These are phyloP conservation scores for Fusarium sp. DNA, from an alignment of 2,329 filamentous ascomycete species.

Conservation along the genomic window DNA sequence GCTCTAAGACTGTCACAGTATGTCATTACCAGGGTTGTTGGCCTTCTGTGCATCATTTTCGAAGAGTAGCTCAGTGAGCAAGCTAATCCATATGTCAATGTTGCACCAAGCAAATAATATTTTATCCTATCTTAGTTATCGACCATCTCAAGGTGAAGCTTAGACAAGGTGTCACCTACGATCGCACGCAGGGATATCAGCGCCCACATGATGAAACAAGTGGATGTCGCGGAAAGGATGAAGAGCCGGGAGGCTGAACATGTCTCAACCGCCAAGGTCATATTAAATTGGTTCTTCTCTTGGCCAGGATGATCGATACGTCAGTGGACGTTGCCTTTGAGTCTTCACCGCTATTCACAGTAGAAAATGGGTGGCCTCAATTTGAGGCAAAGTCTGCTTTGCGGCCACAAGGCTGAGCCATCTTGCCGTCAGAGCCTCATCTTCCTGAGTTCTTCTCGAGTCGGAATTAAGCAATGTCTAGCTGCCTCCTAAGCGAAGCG, in stretches of 20 bases:
- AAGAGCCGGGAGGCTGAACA: not conserved
- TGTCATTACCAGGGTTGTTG: no score
- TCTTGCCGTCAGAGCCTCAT: conserved; percentile 9
- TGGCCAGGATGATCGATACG: not conserved
- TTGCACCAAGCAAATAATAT: no score
- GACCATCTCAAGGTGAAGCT: no score
- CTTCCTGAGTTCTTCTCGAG: not conserved
- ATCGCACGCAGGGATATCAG: no score
- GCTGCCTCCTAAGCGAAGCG: conserved; percentile 7
- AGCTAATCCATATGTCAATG: no score
- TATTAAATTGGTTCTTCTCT: not conserved
- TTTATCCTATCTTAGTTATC: no score
- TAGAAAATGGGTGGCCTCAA: conserved; percentile 20
- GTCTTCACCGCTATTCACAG: conserved; percentile 8
- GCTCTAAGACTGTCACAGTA: no score
- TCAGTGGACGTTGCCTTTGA: not conserved
- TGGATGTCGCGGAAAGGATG: not conserved
- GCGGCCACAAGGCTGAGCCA: conserved; percentile 9
- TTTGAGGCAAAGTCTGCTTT: not conserved
- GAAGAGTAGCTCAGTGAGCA: no score
- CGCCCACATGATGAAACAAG: no score
- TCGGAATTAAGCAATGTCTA: no score
- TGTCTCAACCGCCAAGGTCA: not conserved
- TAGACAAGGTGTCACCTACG: no score
- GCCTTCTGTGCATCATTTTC: no score